Evolutionary conservation across 208 protist species (phyloP), one percentile per base, ranked within the genome.

Genomic region (Leishmania lainsoni): DNA sequence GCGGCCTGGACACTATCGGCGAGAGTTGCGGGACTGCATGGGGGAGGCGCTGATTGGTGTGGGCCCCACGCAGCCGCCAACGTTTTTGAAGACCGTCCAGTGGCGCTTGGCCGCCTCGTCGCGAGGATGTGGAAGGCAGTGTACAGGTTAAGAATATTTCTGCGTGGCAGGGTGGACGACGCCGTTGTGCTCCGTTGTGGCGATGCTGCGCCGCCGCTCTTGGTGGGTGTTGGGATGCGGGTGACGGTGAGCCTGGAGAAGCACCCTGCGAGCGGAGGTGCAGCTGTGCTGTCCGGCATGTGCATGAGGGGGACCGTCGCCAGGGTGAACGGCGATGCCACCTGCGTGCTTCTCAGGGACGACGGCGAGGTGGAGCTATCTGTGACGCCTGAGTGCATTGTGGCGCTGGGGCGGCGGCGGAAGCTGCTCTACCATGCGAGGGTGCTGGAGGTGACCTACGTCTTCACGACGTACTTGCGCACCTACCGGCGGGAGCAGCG

Each of bases 281-380:
- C 71, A 0, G 74, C 80, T 2, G 71, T 68, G 70, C 76, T 77
- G 39, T 78, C 78, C 3, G 85, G 84, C 70, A 91, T 88, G 80
- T 89, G 84, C 65, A 91, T 93, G 83, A 89, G 83, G 16, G 93
- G 93, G 77, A 88, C 94, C 1, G 86, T 97, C 63, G 91, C 88
- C 1, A 91, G 89, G 61, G 93, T 95, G 32, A 93, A 94, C 81
- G 90, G 90, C 70, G 93, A 96, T 79, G 91, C 85, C 29, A 96
- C 93, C 32, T 96, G 93, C 85, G 90, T 86, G 17, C 83, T 96
- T 20, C 83, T 97, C 29, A 90, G 95, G 83, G 90, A 95, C 74
- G 93, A 94, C 82, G 91, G 89, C 78, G 87, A 88, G 65, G 89
- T 95, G 65, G 93, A 97, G 80, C 86, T 91, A 22, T 91, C 91